These are phyloP conservation scores for Leishmania gerbilli DNA, from an alignment of 208 protist species.

Conservation along the genomic window DNA sequence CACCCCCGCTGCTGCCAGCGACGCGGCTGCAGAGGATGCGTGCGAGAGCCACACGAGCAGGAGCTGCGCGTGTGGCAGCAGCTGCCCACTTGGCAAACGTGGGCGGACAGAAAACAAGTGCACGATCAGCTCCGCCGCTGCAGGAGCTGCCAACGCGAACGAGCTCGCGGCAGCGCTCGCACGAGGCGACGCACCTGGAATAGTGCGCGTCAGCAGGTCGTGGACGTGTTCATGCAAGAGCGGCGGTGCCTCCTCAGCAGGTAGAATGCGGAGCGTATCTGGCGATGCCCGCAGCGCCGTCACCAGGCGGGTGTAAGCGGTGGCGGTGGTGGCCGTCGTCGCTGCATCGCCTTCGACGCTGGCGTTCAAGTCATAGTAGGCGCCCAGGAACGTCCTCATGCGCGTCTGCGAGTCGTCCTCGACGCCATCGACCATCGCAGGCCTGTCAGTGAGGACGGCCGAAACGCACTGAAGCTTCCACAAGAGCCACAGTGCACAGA, in stretches of 20 bases:
- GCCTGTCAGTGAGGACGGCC: not conserved
- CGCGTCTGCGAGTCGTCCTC: not conserved
- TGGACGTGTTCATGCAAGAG: conserved; percentile 17
- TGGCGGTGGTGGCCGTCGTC: not conserved
- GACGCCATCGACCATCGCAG: not conserved
- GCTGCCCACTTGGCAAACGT: conserved; percentile 21
- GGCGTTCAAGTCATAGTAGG: not conserved
- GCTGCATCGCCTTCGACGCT: not conserved
- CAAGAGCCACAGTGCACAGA: conserved; percentile 31
- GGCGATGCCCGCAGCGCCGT: conserved; percentile 11
- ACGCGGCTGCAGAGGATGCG: not conserved
- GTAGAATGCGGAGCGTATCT: conserved; percentile 3
- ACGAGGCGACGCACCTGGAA: conserved; percentile 2
- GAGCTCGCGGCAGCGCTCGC: not conserved
- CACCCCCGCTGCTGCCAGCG: not conserved
- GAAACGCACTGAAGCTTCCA: conserved; percentile 20
- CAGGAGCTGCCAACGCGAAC: not conserved
- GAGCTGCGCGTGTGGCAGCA: conserved; percentile 28
- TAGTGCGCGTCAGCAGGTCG: conserved; percentile 3
- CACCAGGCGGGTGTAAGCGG: not conserved
- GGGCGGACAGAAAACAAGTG: conserved; percentile 21
- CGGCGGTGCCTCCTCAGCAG: conserved; percentile 12
- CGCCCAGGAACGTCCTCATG: not conserved
- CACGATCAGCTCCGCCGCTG: conserved; percentile 17
- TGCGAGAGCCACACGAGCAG: conserved; percentile 27